These are phyloP conservation scores for Gossypium trilobum DNA, from an alignment of 441 rosid species.

Conservation along the genomic window DNA sequence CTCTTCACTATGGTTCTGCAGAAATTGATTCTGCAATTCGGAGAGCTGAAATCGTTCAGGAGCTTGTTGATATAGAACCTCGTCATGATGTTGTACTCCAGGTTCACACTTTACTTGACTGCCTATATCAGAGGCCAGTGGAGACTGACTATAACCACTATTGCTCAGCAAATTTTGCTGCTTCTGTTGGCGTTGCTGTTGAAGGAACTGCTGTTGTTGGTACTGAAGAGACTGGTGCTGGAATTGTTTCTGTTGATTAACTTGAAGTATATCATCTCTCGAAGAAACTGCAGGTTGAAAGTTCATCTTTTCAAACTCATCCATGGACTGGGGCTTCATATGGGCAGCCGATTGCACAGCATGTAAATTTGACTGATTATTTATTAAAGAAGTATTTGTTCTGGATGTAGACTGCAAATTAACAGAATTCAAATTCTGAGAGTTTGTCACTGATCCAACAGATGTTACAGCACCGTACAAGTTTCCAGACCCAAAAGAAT, in stretches of 20 bases:
- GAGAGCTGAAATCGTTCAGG: constrained; percentile 55
- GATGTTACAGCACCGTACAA: constrained; percentile 54
- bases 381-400: constrained; percentile 41
- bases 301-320: constrained; percentile 45
- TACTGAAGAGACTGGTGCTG: constrained; percentile 58
- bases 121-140: constrained; percentile 43
- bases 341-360: constrained; percentile 40
- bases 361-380: constrained; percentile 44
- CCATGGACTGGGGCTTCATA: constrained; percentile 38
- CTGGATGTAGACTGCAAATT: constrained; percentile 57
- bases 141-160: constrained; percentile 56
- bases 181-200: constrained; percentile 53
- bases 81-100: constrained; percentile 52
- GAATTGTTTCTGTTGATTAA: constrained; percentile 68
- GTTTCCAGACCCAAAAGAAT: constrained; percentile 61
- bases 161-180: constrained; percentile 46
- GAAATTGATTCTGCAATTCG: constrained; percentile 67
- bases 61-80: constrained; percentile 47
- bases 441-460: constrained; percentile 51
- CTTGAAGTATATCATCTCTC: constrained; percentile 42
- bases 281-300: constrained; percentile 40
- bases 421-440: constrained; percentile 51
- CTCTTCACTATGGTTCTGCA: constrained; percentile 52
- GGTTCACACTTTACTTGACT: constrained; percentile 73
- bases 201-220: constrained; percentile 62